Conservation (phyloP, 768 basidiomycete genomes). For the Mycena galopus region DNA sequence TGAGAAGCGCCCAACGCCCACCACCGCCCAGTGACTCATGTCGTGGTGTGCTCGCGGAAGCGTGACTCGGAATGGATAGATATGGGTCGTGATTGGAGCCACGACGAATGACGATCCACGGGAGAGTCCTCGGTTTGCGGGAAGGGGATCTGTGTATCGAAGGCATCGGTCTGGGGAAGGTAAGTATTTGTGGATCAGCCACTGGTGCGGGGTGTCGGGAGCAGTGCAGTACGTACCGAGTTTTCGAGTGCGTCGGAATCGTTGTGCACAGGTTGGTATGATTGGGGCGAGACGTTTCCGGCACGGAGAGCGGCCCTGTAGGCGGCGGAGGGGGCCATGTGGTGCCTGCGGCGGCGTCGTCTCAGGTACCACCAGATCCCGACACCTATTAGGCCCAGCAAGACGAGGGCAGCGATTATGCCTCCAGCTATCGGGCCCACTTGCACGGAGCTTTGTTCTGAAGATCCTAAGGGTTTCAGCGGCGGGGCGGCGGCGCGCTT, state of each 20-base stretch:
- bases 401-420: constrained; percentile 56
- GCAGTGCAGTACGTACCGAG: constrained; percentile 13
- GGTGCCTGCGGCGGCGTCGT: constrained; percentile 19
- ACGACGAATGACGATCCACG: neutral
- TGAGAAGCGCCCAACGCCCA: no score
- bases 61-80: constrained; percentile 27
- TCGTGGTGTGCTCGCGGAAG: constrained; percentile 28
- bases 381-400: constrained; percentile 43
- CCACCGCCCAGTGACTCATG: neutral
- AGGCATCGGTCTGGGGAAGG: no score
- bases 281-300: constrained; percentile 22
- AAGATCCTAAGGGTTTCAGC: neutral
- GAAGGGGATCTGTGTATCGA: constrained; percentile 14
- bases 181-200: constrained; percentile 21
- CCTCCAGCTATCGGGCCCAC: constrained; percentile 64
- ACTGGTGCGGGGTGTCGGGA: neutral
- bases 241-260: constrained; percentile 11
- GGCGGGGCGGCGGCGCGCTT: neutral
- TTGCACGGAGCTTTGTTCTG: constrained; percentile 33
- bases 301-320: constrained; percentile 32
- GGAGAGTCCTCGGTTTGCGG: constrained; percentile 10
- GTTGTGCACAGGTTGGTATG: constrained; percentile 23
- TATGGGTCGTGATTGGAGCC: constrained; percentile 14
- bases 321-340: constrained; percentile 34
- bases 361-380: constrained; percentile 28